A percentile compares a stretch with the other conserved stretches of the same genome.
Conservation (phyloP, 164 flowering plant species). For the Annona squamosa region DNA sequence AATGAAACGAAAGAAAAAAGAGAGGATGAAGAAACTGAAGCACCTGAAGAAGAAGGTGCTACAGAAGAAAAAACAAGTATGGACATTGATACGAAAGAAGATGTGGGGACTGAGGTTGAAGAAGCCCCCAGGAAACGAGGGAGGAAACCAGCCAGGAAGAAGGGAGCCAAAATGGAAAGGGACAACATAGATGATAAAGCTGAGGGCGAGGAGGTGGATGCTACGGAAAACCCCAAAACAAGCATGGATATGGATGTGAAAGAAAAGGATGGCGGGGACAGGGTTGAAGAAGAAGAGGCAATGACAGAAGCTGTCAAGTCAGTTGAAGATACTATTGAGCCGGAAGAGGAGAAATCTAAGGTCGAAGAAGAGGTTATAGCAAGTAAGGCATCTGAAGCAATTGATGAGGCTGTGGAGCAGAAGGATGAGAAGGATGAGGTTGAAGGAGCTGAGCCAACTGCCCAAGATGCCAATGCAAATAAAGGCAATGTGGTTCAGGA, state of each 20-base stretch:
- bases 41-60: neutral
- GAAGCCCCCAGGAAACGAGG: neutral
- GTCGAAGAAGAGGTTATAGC: neutral
- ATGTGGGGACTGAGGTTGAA: constrained; percentile 8
- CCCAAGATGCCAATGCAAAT: neutral
- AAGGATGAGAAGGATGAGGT: constrained; percentile 3
- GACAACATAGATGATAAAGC: no score
- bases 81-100: constrained; percentile 27
- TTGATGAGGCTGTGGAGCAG: neutral
- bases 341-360: no score
- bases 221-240: no score
- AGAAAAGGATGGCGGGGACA: no score
- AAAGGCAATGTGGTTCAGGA: constrained; percentile 3
- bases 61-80: constrained; percentile 14
- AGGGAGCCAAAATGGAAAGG: no score
- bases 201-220: no score
- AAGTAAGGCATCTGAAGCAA: neutral
- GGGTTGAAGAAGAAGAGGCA: no score
- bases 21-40: constrained; percentile 1
- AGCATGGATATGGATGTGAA: no score
- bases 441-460: constrained; percentile 4
- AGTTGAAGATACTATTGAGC: no score
- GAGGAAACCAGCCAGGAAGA: no score
- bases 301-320: no score
- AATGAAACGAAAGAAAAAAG: constrained; percentile 20